Conservation (phyloP, 305 asterid genomes). For the Rubia peregrina region DNA sequence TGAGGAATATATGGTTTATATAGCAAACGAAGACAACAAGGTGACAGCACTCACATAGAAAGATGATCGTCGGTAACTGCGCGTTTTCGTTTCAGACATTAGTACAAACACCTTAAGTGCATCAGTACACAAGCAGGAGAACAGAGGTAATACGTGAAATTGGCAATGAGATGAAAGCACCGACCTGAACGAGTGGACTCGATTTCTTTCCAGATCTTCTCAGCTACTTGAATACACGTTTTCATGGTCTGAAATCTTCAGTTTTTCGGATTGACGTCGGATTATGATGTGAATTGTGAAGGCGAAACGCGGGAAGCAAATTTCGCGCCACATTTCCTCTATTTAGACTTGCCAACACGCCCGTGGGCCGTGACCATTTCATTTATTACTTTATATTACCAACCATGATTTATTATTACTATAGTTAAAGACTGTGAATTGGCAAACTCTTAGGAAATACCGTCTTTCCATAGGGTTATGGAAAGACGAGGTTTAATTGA, state of each 20-base stretch:
- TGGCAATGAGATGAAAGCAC: neutral
- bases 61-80: conserved; percentile 84
- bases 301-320: neutral
- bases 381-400: neutral
- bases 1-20: neutral
- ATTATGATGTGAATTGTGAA: neutral
- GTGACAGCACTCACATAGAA: conserved; percentile 40
- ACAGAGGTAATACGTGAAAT: neutral
- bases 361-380: neutral
- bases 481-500: too few relatives aligned
- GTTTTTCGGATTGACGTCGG: neutral
- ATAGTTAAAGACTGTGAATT: too few relatives aligned
- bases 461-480: too few relatives aligned
- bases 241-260: conserved; percentile 31
- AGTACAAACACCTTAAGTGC: conserved; percentile 2
- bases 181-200: conserved; percentile 61
- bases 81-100: conserved; percentile 7
- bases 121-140: neutral
- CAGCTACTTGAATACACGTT: conserved; percentile 46
- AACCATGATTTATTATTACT: neutral
- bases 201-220: conserved; percentile 62
- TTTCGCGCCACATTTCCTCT: neutral
- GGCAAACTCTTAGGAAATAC: too few relatives aligned
- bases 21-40: neutral
- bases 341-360: neutral